phyloP scores from a whole-genome alignment of 371 early-diverging fungal species.

The Amoeboaphelidium protococcarum region DNA sequence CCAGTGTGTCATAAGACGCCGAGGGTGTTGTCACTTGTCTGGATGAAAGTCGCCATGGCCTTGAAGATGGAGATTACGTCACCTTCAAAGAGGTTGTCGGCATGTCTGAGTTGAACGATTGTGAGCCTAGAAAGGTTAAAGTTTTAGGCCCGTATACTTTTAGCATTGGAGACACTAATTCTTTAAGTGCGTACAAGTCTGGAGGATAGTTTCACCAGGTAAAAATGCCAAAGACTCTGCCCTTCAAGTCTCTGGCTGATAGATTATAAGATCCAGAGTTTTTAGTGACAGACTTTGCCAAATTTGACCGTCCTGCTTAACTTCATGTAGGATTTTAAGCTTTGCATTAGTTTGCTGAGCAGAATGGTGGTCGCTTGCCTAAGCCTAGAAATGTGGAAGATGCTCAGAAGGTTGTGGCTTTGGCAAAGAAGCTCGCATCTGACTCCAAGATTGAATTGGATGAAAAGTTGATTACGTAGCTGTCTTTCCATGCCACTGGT shows the following conservation, averaged over 20 bases:
- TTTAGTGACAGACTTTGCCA: conserved; percentile 77
- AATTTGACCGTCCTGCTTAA: conserved; percentile 79
- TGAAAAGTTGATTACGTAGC: conserved; percentile 57
- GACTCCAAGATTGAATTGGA: conserved; percentile 47
- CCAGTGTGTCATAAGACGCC: conserved; percentile 46
- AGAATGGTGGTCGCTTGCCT: conserved; percentile 29
- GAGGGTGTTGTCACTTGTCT: conserved; percentile 83
- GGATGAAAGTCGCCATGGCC: conserved; percentile 83
- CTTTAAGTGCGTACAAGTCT: conserved; percentile 32
- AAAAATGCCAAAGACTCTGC: conserved; percentile 50
- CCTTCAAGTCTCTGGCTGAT: conserved; percentile 46
- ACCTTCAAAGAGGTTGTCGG: conserved; percentile 79
- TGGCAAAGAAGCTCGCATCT: conserved; percentile 20
- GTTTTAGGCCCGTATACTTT: conserved; percentile 82
- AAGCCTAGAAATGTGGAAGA: conserved; percentile 34
- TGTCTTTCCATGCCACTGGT: conserved; percentile 63
- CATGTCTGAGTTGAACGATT: conserved; percentile 59
- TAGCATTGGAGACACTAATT: conserved; percentile 64
- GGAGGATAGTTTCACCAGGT: conserved; percentile 87
- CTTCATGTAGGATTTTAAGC: conserved; percentile 83
- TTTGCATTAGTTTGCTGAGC: conserved; percentile 34
- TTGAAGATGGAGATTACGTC: conserved; percentile 88
- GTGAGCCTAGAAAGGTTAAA: conserved; percentile 52
- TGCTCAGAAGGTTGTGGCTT: conserved; percentile 20
- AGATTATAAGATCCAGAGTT: conserved; percentile 54